These are phyloP conservation scores for Botryotinia calthae DNA, from an alignment of 2,329 filamentous ascomycete genomes.

Conservation along the genomic window DNA sequence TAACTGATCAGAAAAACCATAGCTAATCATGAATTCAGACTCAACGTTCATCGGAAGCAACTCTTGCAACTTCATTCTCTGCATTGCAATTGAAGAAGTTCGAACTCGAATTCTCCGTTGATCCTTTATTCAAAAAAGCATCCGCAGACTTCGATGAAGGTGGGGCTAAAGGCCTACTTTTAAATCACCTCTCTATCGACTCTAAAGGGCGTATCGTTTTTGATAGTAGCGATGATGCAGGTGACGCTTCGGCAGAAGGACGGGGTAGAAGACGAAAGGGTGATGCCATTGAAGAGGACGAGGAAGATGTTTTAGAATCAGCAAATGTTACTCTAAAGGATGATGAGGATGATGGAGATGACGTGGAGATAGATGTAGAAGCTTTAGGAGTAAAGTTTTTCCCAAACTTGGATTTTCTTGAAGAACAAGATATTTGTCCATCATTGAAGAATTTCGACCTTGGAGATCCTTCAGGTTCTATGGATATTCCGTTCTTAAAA, in stretches of 20 bases:
- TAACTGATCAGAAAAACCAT: not conserved
- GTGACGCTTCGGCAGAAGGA: constrained; percentile 48
- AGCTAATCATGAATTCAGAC: constrained; percentile 42
- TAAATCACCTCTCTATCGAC: constrained; percentile 97
- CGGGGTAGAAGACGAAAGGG: constrained; percentile 47
- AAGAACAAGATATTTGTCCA: constrained; percentile 88
- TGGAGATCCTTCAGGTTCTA: constrained; percentile 76
- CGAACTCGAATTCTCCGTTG: constrained; percentile 92
- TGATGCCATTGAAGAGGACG: constrained; percentile 58
- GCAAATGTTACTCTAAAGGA: constrained; percentile 41
- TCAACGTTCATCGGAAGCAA: constrained; percentile 85
- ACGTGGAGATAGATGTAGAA: constrained; percentile 75
- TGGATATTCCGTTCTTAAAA: constrained; percentile 90
- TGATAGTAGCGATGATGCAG: constrained; percentile 89
- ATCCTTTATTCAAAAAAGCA: constrained; percentile 98
- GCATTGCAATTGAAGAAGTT: constrained; percentile 94
- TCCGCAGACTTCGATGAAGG: constrained; percentile 98
- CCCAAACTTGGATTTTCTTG: constrained; percentile 71
- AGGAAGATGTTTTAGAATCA: constrained; percentile 42
- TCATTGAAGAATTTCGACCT: constrained; percentile 93
- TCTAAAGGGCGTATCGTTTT: constrained; percentile 91
- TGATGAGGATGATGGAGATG: constrained; percentile 49
- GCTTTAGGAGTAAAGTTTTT: constrained; percentile 80
- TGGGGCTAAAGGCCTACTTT: constrained; percentile 87
- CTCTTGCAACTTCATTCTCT: constrained; percentile 82